These are phyloP conservation scores for Saksenaea vasiformis DNA, from an alignment of 371 early-diverging fungal species.

Conservation along the genomic window DNA sequence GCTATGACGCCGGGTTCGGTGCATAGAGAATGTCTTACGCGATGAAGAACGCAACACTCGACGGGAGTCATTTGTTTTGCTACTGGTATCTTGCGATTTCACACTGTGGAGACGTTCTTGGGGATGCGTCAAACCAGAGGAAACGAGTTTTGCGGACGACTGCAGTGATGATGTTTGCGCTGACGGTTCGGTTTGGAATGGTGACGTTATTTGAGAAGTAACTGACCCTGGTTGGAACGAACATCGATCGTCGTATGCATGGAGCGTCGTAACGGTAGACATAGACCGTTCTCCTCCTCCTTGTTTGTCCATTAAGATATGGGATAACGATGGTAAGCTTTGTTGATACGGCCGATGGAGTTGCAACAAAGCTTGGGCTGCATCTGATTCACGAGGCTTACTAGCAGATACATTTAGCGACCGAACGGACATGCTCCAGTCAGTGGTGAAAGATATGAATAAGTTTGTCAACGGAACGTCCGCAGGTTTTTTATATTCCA, in stretches of 20 bases:
- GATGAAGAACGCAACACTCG: not conserved
- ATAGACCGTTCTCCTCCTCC: not conserved
- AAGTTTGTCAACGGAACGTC: not conserved
- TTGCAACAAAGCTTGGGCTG: not conserved
- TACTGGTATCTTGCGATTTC: not conserved
- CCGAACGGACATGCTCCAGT: not conserved
- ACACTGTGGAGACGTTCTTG: not conserved
- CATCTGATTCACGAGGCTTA: not conserved
- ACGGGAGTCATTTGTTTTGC: not conserved
- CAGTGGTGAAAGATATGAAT: not conserved
- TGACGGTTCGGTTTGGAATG: not conserved
- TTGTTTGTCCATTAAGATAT: not conserved
- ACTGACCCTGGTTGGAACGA: not conserved
- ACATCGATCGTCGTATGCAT: not conserved
- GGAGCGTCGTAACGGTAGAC: not conserved
- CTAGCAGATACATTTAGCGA: not conserved
- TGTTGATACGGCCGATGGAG: not conserved
- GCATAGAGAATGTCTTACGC: not conserved
- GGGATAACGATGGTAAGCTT: not conserved
- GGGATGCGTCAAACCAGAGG: not conserved
- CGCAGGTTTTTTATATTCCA: not conserved
- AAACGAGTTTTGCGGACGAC: not conserved
- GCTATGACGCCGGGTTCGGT: not conserved
- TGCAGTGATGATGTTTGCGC: not conserved
- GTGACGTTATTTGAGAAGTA: not conserved